These are phyloP conservation scores for Dictyophora rubrovolvata DNA, from an alignment of 768 basidiomycete genomes.

Conservation along the genomic window DNA sequence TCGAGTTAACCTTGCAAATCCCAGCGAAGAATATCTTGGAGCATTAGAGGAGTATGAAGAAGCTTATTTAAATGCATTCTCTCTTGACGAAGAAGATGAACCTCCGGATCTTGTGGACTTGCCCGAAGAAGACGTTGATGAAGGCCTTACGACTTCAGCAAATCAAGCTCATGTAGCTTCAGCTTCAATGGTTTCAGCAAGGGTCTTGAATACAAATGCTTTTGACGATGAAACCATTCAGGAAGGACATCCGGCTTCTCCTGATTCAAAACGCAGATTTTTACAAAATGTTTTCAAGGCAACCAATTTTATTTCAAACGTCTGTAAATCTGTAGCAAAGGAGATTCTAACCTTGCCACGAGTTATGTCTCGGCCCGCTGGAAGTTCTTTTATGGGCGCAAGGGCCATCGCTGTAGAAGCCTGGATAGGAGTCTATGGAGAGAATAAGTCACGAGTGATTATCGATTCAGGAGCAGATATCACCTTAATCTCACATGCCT, in stretches of 20 bases:
- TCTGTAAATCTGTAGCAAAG: not conserved
- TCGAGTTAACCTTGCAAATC: constrained; percentile 15
- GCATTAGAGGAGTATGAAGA: constrained; percentile 23
- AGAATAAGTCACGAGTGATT: constrained; percentile 9
- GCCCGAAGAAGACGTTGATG: no score
- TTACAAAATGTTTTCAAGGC: not conserved
- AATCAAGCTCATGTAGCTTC: no score
- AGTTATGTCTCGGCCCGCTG: constrained; percentile 19
- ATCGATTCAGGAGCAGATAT: constrained; percentile 28
- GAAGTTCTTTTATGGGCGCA: constrained; percentile 25
- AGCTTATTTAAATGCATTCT: constrained; percentile 13
- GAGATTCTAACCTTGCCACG: constrained; percentile 14
- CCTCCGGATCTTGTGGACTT: not conserved
- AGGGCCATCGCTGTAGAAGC: constrained; percentile 16
- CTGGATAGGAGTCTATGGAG: constrained; percentile 3
- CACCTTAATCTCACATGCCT: constrained; percentile 22
- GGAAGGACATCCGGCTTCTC: no score
- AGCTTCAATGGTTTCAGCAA: no score
- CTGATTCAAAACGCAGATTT: not conserved
- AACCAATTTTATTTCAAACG: not conserved
- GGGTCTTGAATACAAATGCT: no score
- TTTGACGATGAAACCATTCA: no score
- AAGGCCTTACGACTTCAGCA: no score
- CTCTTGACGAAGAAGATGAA: constrained; percentile 10
- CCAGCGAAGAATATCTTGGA: constrained; percentile 8